Evolutionary conservation across 768 basidiomycete genomes (phyloP), one percentile per base, ranked within the genome.

Genomic region (Fomitopsis pulvina): DNA sequence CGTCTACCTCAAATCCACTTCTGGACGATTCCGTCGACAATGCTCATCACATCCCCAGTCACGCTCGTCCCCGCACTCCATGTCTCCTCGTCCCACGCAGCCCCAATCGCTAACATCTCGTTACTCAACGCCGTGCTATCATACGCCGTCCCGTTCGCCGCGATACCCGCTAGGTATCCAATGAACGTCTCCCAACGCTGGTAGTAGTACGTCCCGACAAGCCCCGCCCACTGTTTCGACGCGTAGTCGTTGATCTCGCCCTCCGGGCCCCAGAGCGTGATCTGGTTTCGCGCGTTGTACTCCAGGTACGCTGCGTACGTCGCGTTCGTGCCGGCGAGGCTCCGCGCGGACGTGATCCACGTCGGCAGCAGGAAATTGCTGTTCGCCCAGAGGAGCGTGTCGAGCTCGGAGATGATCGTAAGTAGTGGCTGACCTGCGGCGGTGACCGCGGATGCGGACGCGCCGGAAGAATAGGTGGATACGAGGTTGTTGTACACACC

Each of bases 191-290:
- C 50, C 71, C 71, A 73, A 1, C 71, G 62, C 32, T 45, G 29
- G 0, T 32, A 50, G 54, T 73, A 73, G 57, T 72, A 73, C 3
- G 55, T 58, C 11, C 63, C 57, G 28, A 73, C 65, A 42, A 73
- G 63, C 3, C 71, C 70, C 0, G 63, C 66, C 70, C 71, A 71
- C 52, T 68, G 67, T 48, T 72, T 73, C n/a, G 70, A 71, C 20
- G 71, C 71, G 42, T 73, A 73, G 51, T 71, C 71, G 47, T 67
- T 64, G 63, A 68, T 70, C 59, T 72, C 57, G 14, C 71, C 69
- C 16, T 59, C 61, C 2, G 69, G 70, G 21, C 71, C 71, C 71
- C 71, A 72, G 24, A 72, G 67, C 26, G 70, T 72, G 55, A 72
- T 63, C 57, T 73, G 71, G 54, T 71, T 73, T 20, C 70, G 59